These are phyloP conservation scores for Tetracladium setigerum DNA, from an alignment of 495 filamentous ascomycete genomes.

Conservation along the genomic window DNA sequence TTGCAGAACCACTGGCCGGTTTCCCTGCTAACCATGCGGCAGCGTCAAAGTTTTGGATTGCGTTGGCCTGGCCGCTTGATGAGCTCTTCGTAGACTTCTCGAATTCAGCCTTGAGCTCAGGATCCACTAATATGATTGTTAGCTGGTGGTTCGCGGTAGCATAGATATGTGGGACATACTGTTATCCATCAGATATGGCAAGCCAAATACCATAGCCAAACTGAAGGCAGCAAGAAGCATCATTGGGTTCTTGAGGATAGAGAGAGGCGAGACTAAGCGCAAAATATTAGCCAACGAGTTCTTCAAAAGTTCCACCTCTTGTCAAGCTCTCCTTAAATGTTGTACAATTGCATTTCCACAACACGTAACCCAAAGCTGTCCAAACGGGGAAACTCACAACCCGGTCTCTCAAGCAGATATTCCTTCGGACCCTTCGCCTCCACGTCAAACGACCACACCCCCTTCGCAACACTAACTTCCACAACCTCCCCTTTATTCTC, in stretches of 20 bases:
- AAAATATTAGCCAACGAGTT: conserved; percentile 1
- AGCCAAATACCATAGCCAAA: conserved; percentile 72
- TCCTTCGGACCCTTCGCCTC: conserved; percentile 53
- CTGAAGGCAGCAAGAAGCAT: conserved; percentile 81
- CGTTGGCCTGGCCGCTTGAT: conserved; percentile 30
- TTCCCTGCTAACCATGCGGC: conserved; percentile 73
- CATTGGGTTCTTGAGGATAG: conserved; percentile 87
- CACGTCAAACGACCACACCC: conserved; percentile 43
- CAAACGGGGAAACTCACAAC: conserved; percentile 50
- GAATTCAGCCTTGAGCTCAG: conserved; percentile 85
- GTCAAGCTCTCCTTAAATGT: neutral
- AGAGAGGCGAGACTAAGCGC: conserved; percentile 47
- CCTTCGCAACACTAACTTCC: conserved; percentile 16
- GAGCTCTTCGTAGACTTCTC: conserved; percentile 78
- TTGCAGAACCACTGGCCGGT: conserved; percentile 17
- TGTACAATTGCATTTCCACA: neutral
- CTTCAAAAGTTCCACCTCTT: neutral
- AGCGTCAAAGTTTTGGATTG: conserved; percentile 72
- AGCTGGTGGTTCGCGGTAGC: neutral
- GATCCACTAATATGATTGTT: conserved; percentile 65
- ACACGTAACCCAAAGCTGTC: neutral
- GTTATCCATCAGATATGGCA: conserved; percentile 93
- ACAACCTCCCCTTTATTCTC: conserved; percentile 66
- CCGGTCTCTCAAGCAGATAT: conserved; percentile 64
- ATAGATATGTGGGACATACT: conserved; percentile 50